These are phyloP conservation scores for Alternaria ethzedia DNA, from an alignment of 2,329 filamentous ascomycete genomes.

Conservation along the genomic window DNA sequence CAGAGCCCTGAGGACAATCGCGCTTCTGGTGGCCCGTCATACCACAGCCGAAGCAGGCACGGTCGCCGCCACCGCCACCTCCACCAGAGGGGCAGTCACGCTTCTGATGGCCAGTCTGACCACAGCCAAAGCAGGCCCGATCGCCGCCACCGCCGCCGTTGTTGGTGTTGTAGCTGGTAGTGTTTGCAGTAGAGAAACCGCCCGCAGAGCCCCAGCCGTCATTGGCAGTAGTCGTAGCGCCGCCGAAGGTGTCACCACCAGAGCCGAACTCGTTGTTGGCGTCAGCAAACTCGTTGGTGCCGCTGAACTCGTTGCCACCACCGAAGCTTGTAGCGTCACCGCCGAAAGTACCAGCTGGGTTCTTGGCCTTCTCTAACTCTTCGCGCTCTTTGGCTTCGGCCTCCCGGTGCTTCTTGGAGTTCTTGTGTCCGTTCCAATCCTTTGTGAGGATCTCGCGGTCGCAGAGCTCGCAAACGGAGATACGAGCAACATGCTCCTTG, in stretches of 20 bases:
- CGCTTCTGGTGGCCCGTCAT: slow-evolving; percentile 27
- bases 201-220: slow-evolving; percentile 30
- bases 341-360: slow-evolving; percentile 3
- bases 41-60: slow-evolving; percentile 36
- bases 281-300: slow-evolving; percentile 41
- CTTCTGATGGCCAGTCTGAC: slow-evolving; percentile 30
- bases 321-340: slow-evolving; percentile 14
- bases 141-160: slow-evolving; percentile 15
- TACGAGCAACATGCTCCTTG: slow-evolving; percentile 23
- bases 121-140: slow-evolving; percentile 34
- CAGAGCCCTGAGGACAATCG: slow-evolving; percentile 24
- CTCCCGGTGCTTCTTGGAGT: slow-evolving; percentile 41
- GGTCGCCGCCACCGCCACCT: slow-evolving; percentile 20
- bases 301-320: slow-evolving; percentile 11
- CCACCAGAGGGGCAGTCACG: slow-evolving; percentile 21
- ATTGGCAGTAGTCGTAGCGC: slow-evolving; percentile 54
- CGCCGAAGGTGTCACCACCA: slow-evolving; percentile 32
- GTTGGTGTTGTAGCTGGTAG: slow-evolving; percentile 9
- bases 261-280: slow-evolving; percentile 51
- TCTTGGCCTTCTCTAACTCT: slow-evolving; percentile 9
- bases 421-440: slow-evolving; percentile 42
- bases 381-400: slow-evolving; percentile 28
- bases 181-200: slow-evolving; percentile 5
- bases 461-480: slow-evolving; percentile 41
- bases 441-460: slow-evolving; percentile 37